Percentiles rank a stretch among this genome's conserved stretches.
These are phyloP conservation scores for Cyberlindnera xylosilytica DNA, from an alignment of 805 yeast genomes.

Conservation along the genomic window DNA sequence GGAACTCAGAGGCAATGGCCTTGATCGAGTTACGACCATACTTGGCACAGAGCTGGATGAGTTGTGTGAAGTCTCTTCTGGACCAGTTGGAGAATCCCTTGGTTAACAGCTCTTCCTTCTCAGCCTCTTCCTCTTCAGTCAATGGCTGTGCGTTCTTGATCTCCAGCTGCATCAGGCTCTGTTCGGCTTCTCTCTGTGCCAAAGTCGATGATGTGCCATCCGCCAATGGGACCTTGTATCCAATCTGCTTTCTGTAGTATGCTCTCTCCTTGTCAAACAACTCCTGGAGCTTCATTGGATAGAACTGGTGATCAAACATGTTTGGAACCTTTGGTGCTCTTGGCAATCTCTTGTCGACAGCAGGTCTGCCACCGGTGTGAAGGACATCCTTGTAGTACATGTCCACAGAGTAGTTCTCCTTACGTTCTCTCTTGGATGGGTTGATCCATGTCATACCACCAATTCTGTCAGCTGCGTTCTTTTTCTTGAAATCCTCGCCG, in stretches of 20 bases:
- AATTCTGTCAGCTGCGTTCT: conserved; percentile 39
- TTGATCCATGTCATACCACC: conserved; percentile 71
- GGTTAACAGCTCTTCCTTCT: conserved; percentile 53
- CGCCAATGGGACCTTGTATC: conserved; percentile 60
- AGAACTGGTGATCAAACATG: conserved; percentile 88
- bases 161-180: conserved; percentile 61
- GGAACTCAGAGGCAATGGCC: conserved; percentile 71
- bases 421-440: conserved; percentile 81
- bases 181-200: conserved; percentile 39
- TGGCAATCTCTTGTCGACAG: conserved; percentile 52
- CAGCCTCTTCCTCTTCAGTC: conserved; percentile 74
- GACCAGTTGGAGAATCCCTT: conserved; percentile 84
- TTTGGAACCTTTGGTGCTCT: conserved; percentile 81
- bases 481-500: conserved; percentile 76
- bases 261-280: conserved; percentile 80
- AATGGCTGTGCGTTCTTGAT: conserved; percentile 75
- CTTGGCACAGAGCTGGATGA: conserved; percentile 68
- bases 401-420: conserved; percentile 83
- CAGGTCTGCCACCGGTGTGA: conserved; percentile 63
- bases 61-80: conserved; percentile 82
- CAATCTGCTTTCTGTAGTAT: conserved; percentile 65
- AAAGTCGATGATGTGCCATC: conserved; percentile 46
- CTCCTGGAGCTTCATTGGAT: conserved; percentile 70
- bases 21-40: conserved; percentile 75
- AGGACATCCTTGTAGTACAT: conserved; percentile 80